Percentiles rank a stretch among this genome's conserved stretches.
Evolutionary conservation across 371 early-diverging fungal genomes (phyloP).

Genomic region (Umbelopsis sp.): DNA sequence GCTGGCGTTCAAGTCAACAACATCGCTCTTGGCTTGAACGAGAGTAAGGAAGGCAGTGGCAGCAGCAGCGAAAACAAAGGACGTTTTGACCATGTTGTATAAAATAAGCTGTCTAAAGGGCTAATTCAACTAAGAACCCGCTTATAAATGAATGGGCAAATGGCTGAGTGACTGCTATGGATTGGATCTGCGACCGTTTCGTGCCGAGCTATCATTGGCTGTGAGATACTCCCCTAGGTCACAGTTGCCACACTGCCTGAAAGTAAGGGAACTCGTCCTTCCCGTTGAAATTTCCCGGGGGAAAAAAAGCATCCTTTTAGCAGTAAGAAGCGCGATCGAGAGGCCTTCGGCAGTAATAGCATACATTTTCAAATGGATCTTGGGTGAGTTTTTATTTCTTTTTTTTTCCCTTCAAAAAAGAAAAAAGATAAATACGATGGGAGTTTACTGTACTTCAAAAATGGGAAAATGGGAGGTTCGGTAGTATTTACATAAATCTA

Average conservation of each 20-base stretch:
- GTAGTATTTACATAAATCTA: conserved; percentile 16
- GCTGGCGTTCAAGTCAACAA: conserved; percentile 67
- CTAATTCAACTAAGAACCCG: neutral
- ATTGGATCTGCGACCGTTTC: conserved; percentile 18
- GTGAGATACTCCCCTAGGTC: too few species aligned
- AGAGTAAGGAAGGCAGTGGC: conserved; percentile 47
- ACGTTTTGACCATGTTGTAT: conserved; percentile 42
- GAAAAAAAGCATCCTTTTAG: too few species aligned
- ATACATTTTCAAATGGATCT: too few species aligned
- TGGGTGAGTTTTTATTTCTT: neutral
- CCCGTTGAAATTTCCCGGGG: too few species aligned
- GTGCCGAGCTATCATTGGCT: conserved; percentile 18
- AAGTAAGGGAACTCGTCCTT: too few species aligned
- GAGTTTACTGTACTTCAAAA: neutral
- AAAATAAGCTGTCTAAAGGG: neutral
- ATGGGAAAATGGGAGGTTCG: neutral
- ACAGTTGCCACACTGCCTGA: too few species aligned
- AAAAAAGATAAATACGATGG: conserved; percentile 11
- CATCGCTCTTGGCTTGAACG: conserved; percentile 61
- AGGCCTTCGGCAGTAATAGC: too few species aligned
- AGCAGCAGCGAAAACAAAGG: conserved; percentile 45
- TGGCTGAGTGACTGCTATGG: neutral
- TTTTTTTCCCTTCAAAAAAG: neutral
- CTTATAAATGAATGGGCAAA: neutral
- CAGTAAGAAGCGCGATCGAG: too few species aligned